These are phyloP conservation scores for Nannochloropsis salina DNA, from an alignment of 108 stramenopile species.

Conservation along the genomic window DNA sequence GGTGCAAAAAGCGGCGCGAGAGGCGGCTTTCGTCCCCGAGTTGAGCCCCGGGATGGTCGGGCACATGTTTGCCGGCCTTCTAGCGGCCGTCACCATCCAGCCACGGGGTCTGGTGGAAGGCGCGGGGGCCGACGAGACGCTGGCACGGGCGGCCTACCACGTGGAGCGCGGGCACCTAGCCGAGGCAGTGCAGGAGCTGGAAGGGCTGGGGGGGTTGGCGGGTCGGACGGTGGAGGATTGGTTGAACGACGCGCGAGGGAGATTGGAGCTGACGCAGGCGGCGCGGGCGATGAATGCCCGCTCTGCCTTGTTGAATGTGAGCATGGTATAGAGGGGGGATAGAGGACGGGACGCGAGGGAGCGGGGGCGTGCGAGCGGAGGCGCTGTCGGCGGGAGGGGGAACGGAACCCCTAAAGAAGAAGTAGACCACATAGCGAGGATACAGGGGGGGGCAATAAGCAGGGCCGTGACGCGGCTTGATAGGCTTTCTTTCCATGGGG, in stretches of 20 bases:
- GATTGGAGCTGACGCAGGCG: background rate
- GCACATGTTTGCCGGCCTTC: slow-evolving; percentile 27
- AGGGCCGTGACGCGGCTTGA: no score
- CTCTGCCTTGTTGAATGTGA: background rate
- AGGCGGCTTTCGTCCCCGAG: slow-evolving; percentile 30
- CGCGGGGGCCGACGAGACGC: slow-evolving; percentile 25
- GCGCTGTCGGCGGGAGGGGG: no score
- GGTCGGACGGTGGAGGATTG: slow-evolving; percentile 29
- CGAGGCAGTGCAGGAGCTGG: slow-evolving; percentile 34
- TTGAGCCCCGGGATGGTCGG: slow-evolving; percentile 28
- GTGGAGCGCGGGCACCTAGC: slow-evolving; percentile 32
- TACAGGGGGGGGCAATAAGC: no score
- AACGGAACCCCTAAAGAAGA: no score
- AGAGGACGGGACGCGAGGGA: background rate
- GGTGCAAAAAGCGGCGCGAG: slow-evolving; percentile 34
- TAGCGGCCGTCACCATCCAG: slow-evolving; percentile 30
- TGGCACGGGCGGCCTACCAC: slow-evolving; percentile 35
- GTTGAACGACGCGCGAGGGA: slow-evolving; percentile 32
- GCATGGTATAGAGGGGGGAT: background rate
- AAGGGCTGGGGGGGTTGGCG: slow-evolving; percentile 29
- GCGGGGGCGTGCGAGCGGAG: background rate
- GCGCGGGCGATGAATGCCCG: background rate
- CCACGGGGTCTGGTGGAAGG: slow-evolving; percentile 44
- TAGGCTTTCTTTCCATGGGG: no score
- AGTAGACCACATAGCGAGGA: no score